phyloP scores from a whole-genome alignment of 192 early-diverging fungal genomes.

The Coemansia furcata region DNA sequence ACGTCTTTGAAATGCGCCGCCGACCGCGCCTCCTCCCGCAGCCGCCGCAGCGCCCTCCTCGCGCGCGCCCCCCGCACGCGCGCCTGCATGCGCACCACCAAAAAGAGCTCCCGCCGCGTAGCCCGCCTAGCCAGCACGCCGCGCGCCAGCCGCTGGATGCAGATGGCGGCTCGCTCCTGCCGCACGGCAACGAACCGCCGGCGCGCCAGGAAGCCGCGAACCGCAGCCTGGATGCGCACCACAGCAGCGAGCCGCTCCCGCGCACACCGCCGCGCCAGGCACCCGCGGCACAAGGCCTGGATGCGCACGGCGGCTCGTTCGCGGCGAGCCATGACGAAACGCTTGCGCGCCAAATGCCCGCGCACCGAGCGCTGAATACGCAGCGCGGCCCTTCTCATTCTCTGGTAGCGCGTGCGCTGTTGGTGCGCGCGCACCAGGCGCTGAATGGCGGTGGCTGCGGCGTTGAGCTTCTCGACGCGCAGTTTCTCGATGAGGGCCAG shows the following conservation, averaged over 20 bases:
- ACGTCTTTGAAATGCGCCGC: slow-evolving; percentile 92
- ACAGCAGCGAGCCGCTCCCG: slow-evolving; percentile 57
- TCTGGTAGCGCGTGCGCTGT: slow-evolving; percentile 55
- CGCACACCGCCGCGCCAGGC: slow-evolving; percentile 60
- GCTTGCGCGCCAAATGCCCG: slow-evolving; percentile 57
- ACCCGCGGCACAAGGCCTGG: slow-evolving; percentile 72
- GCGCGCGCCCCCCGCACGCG: slow-evolving; percentile 74
- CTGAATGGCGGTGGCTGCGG: slow-evolving; percentile 83
- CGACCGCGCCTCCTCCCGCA: slow-evolving; percentile 84
- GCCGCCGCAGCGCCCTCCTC: slow-evolving; percentile 61
- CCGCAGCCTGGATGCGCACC: slow-evolving; percentile 70
- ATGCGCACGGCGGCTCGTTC: slow-evolving; percentile 70
- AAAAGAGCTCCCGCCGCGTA: slow-evolving; percentile 54
- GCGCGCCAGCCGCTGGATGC: slow-evolving; percentile 76
- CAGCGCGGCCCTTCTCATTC: slow-evolving; percentile 59
- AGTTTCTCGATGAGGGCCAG: slow-evolving; percentile 74
- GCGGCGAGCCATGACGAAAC: slow-evolving; percentile 57
- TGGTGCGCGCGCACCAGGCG: slow-evolving; percentile 78
- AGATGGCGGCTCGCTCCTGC: slow-evolving; percentile 64
- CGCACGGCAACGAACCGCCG: slow-evolving; percentile 57
- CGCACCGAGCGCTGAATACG: slow-evolving; percentile 66
- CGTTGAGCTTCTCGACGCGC: slow-evolving; percentile 76
- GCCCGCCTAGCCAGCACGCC: slow-evolving; percentile 59
- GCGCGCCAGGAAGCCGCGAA: slow-evolving; percentile 61
- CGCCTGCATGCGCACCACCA: slow-evolving; percentile 79